Evolutionary conservation across 139 green algal genomes (phyloP), one percentile per base, ranked within the genome.

Genomic region (Chlorella sp.): DNA sequence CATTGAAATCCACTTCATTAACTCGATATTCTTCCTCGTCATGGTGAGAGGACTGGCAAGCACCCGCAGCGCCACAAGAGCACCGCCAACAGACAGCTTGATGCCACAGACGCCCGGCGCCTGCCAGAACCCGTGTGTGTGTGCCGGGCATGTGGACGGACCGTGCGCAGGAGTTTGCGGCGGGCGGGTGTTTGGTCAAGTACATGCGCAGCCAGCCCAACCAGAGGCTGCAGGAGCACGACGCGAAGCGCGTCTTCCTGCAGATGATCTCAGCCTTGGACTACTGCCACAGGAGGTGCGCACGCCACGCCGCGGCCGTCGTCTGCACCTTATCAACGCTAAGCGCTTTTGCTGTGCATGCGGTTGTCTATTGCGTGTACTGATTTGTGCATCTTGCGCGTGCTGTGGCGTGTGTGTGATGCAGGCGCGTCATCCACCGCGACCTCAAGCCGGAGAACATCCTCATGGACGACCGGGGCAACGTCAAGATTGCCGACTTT

Each of bases 381-480:
- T n/a, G n/a, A n/a, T n/a, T n/a, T n/a, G n/a, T n/a, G n/a, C n/a
- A n/a, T n/a, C n/a, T n/a, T n/a, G n/a, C n/a, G n/a, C n/a, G n/a
- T n/a, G n/a, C n/a, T n/a, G n/a, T n/a, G n/a, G n/a, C n/a, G n/a
- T n/a, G n/a, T 62, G 36, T 35, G 35, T 35, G 27, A 6, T 62
- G 29, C 78, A 87, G 86, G 66, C 78, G 81, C 2, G 77, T 93
- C 5, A 80, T 92, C 27, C 88, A 93, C 74, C 71, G 89, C 10
- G 89, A 94, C 71, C 67, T 72, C 31, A 94, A 94, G 72, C 86
- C 88, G 0, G 89, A 94, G 67, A 94, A 94, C 78, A 87, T 93
- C 59, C 81, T 94, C 1, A 76, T 94, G 78, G 84, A 92, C 34
- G 84, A 77, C 26, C 33, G 60, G 1, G 33, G 42, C 34, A 87